Percentiles rank a stretch among this genome's conserved stretches.
Evolutionary conservation across 2,329 filamentous ascomycete species (phyloP).

Genomic region (Penicillium sp.): DNA sequence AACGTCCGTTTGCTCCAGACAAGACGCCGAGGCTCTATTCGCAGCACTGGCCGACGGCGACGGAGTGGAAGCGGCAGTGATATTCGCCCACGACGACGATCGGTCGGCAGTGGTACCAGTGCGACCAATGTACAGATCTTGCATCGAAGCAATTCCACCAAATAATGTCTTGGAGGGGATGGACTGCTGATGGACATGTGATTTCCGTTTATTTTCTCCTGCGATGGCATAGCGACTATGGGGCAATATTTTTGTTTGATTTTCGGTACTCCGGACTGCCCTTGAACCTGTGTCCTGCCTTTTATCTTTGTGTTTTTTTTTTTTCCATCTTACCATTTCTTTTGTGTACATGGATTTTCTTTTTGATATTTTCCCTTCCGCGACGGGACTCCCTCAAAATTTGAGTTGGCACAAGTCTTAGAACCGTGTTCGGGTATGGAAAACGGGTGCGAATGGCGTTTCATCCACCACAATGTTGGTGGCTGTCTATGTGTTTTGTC

Average conservation of each 20-base stretch:
- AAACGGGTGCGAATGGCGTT: slow-evolving; percentile 46
- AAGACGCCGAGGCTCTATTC: slow-evolving; percentile 44
- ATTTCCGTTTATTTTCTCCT: slow-evolving; percentile 28
- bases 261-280: slow-evolving; percentile 21
- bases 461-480: slow-evolving; percentile 32
- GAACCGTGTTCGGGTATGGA: slow-evolving; percentile 45
- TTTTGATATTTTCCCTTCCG: slow-evolving; percentile 36
- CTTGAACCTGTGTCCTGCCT: slow-evolving; percentile 17
- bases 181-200: slow-evolving; percentile 22
- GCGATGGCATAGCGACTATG: slow-evolving; percentile 40
- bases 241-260: slow-evolving; percentile 32
- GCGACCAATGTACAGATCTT: slow-evolving; percentile 35
- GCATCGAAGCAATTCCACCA: slow-evolving; percentile 45
- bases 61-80: slow-evolving; percentile 44
- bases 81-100: slow-evolving; percentile 42
- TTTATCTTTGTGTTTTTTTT: slow-evolving; percentile 9
- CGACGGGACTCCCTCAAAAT: slow-evolving; percentile 27
- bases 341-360: slow-evolving; percentile 45
- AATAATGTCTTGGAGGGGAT: slow-evolving; percentile 29
- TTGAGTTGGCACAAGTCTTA: slow-evolving; percentile 39
- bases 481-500: slow-evolving; percentile 30
- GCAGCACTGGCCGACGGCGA: slow-evolving; percentile 38
- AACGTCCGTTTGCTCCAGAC: slow-evolving; percentile 47
- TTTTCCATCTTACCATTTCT: slow-evolving; percentile 25
- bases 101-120: slow-evolving; percentile 36